Evolutionary conservation across 371 early-diverging fungal genomes (phyloP).

Genomic region (Mortierella sp.): DNA sequence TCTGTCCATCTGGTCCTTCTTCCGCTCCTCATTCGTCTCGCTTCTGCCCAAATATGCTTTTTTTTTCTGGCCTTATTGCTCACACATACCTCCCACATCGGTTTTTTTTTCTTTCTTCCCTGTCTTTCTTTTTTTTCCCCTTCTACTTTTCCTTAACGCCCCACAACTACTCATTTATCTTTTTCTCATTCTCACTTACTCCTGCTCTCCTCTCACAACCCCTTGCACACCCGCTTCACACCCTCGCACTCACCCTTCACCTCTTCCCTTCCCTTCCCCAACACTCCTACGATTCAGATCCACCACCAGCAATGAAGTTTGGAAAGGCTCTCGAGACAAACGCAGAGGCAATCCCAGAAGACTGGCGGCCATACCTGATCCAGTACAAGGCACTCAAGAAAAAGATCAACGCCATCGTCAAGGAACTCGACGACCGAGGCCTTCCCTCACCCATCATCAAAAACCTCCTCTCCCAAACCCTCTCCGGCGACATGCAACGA

Average conservation of each 20-base stretch:
- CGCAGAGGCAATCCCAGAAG: slow-evolving; percentile 75
- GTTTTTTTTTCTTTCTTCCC: background rate
- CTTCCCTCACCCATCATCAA: slow-evolving; percentile 66
- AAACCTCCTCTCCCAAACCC: slow-evolving; percentile 59
- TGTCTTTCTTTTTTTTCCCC: background rate
- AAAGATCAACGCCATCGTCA: slow-evolving; percentile 73
- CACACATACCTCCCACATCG: background rate
- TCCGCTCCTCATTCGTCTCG: background rate
- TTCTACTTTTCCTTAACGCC: background rate
- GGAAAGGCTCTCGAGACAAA: slow-evolving; percentile 77
- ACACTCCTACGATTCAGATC: background rate
- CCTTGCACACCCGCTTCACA: background rate
- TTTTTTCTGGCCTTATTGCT: background rate
- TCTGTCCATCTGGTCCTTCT: background rate
- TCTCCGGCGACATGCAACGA: slow-evolving; percentile 50
- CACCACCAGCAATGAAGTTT: slow-evolving; percentile 74
- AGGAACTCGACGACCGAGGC: slow-evolving; percentile 75
- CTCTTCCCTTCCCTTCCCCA: too few relatives aligned
- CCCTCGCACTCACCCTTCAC: background rate
- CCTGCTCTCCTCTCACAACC: background rate
- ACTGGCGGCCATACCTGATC: slow-evolving; percentile 78
- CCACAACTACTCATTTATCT: background rate
- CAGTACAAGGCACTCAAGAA: slow-evolving; percentile 78
- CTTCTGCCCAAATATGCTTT: background rate
- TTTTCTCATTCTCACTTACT: background rate